Evolutionary conservation across 1,284 basidiomycete genomes (phyloP), one percentile per base, ranked within the genome.

Genomic region (Malassezia sp.): DNA sequence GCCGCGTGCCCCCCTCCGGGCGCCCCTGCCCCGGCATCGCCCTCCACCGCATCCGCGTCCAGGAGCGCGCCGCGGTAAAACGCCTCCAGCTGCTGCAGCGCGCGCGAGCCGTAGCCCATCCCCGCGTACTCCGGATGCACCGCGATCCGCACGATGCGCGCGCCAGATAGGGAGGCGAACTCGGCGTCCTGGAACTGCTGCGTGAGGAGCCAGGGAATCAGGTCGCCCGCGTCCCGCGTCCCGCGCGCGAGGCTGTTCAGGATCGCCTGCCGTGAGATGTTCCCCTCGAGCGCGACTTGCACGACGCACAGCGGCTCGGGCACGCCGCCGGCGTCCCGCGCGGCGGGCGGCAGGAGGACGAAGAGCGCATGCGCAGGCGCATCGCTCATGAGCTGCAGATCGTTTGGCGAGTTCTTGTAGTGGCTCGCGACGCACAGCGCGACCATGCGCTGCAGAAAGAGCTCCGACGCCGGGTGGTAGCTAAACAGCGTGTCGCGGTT

Each of bases 381-480:
- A 65, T 97, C 93, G 7, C 84, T 87, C 71, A 97, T 80, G 44
- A 99, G 79, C 71, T 97, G 91, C 33, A 99, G 76, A 70, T 97
- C 93, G 70, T 99, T 97, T 17, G 93, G 93, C 67, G 90, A 86
- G 72, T 97, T 99, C 73, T 99, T 99, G 77, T 99, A 99, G 72
- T 99, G 93, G 39, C 82, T 84, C 1, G 91, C 85, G 42, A 97
- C 90, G 72, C 95, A 97, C 1, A 97, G 77, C 5, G 86, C 84
- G 89, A 96, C 95, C 84, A 97, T 89, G 35, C 90, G 80, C 73
- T 97, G 93, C 33, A 99, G 76, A 75, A 99, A 99, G 17, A 85
- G 78, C 71, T 99, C 93, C 4, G 85, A 89, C 4, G 90, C 91
- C 1, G 91, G 87, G 70, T 99, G 90, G 74, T 84, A 97, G 60